Evolutionary conservation across 768 basidiomycete species (phyloP).

Genomic region (Suillus spraguei): DNA sequence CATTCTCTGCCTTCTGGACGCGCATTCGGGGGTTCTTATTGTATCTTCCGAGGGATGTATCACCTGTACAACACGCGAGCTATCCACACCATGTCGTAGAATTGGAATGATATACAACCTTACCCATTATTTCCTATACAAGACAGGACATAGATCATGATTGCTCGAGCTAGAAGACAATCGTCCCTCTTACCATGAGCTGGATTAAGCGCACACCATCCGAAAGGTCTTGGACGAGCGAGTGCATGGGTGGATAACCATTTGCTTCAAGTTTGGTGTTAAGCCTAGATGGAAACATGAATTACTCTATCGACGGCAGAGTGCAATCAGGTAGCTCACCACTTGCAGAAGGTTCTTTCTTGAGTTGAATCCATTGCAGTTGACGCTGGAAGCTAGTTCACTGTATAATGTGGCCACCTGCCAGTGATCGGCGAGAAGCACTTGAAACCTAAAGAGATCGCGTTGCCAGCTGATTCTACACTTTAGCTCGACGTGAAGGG

Average conservation of each 20-base stretch:
- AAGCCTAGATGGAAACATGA: constrained; percentile 58
- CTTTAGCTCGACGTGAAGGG: background rate
- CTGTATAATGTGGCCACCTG: background rate
- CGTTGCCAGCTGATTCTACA: background rate
- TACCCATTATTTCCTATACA: constrained; percentile 94
- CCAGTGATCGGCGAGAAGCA: background rate
- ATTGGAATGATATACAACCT: constrained; percentile 17
- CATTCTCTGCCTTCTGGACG: constrained; percentile 98
- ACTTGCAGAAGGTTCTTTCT: constrained; percentile 90
- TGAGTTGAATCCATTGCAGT: constrained; percentile 45
- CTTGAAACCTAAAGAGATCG: background rate
- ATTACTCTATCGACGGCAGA: constrained; percentile 9
- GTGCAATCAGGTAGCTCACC: constrained; percentile 45
- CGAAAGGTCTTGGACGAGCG: constrained; percentile 87
- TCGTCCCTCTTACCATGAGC: constrained; percentile 66
- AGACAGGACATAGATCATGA: constrained; percentile 12
- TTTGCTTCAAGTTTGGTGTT: constrained; percentile 92
- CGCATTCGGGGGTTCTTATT: constrained; percentile 89
- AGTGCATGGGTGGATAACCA: constrained; percentile 85
- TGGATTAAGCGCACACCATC: constrained; percentile 97
- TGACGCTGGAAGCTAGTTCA: background rate
- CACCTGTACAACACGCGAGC: constrained; percentile 48
- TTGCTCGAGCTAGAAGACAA: constrained; percentile 8
- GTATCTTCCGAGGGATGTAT: constrained; percentile 92
- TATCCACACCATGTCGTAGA: background rate